These are phyloP conservation scores for Prunus mume DNA, from an alignment of 306 rosid genomes.

Conservation along the genomic window DNA sequence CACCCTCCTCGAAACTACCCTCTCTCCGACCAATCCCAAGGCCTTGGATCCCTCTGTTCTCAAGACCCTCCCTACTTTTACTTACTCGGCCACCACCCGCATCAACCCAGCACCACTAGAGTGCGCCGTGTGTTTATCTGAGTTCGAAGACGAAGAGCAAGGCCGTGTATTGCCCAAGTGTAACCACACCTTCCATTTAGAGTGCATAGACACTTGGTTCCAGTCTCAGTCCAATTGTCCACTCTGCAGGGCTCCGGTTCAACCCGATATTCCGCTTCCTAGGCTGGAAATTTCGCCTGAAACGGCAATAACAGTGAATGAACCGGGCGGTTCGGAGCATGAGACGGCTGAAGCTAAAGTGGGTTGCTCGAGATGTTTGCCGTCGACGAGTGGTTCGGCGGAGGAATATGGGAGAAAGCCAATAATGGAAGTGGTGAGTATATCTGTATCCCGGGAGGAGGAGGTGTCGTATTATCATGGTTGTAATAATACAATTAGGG, in stretches of 20 bases:
- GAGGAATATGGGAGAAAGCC: conserved; percentile 34
- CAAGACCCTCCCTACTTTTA: conserved; percentile 39
- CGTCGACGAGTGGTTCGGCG: conserved; percentile 8
- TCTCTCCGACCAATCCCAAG: neutral
- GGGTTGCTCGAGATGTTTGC: conserved; percentile 21
- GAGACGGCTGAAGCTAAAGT: neutral
- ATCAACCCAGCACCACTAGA: conserved; percentile 6
- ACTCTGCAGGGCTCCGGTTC: conserved; percentile 40
- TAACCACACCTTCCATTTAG: conserved; percentile 43
- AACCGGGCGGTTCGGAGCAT: neutral
- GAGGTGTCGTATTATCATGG: neutral
- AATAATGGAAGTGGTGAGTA: conserved; percentile 4
- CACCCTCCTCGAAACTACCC: neutral
- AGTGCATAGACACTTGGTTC: conserved; percentile 54
- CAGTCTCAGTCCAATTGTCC: conserved; percentile 54
- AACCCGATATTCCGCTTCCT: neutral
- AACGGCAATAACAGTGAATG: neutral
- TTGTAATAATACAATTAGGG: neutral
- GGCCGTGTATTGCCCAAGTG: conserved; percentile 50
- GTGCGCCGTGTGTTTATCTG: conserved; percentile 54
- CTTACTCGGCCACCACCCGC: conserved; percentile 24
- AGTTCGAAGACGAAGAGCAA: conserved; percentile 33
- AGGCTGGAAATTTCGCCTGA: neutral
- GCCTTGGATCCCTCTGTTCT: conserved; percentile 37
- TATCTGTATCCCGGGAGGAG: conserved; percentile 18